Base-by-base conservation (phyloP, 176 grass and related monocot species). In the Secale cereale region DNA sequence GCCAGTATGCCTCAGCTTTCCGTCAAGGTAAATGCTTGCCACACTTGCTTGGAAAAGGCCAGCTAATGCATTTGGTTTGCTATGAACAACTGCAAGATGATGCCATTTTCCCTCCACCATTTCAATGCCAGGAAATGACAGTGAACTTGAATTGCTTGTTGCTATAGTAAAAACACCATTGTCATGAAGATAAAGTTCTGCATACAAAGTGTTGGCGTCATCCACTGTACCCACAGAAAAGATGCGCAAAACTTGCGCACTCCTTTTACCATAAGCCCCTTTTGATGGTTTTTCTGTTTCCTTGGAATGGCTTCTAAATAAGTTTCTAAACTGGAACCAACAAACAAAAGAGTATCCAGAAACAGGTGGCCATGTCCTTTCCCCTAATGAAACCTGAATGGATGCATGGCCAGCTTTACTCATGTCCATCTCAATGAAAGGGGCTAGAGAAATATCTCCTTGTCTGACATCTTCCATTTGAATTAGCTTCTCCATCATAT, bases 351-450 rank as follows among this genome's bases (percentile, higher is more conserved):
- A 94, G 86, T 99, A 99, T 26, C 97, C 97, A 77, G 97, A 95
- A 87, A 94, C 92, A 86, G 97, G 94, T 7, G 97, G 97, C 97
- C 97, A 99, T 80, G 97, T 97, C 84, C 97, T 95, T 87, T 99
- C 97, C 89, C 97, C 97, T 92, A 99, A 89, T 71, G 97, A 99
- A 74, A 99, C 97, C 71, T 99, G 97, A 79, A 99, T 91, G 77
- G 97, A 99, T 82, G 97, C 88, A 89, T 99, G 86, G 74, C 97
- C 97, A 2, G 90, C 85, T 91, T 94, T 99, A 78, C 88, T 94
- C 97, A 99, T 99, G 80, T 97, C 94, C 93, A 99, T 89, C 76
- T 99, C 97, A 57, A 99, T 88, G 77, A 97, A 99, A 90, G 94
- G 91, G 83, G 94, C 97, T 86, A 94, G 77, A 89, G 97, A 99